Base-by-base conservation (phyloP, 2,329 filamentous ascomycete genomes). In the Ceratocystis colombiana region DNA sequence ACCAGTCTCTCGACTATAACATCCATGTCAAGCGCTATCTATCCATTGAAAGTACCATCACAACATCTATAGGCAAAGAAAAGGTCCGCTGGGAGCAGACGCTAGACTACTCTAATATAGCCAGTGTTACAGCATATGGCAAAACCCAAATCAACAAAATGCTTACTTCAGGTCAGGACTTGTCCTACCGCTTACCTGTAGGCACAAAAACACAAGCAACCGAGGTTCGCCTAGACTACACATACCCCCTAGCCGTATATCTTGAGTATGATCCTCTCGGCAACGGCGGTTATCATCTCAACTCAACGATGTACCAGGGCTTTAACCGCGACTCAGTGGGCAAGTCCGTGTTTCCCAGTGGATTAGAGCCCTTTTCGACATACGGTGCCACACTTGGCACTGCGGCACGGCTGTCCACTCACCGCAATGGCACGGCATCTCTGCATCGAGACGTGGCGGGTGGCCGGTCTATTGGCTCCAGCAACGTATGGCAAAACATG, bases 1-100 rank as follows among this genome's bases (percentile, higher is more conserved):
- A 87, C 70, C 77, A 82, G 68, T 82, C 83, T 0, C 75, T 91
- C 15, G 74, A 76, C 3, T 88, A 88, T 72, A 78, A 76, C 1
- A 79, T 88, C 0, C 72, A 76, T 0, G 85, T 85, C 0, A 73
- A 78, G 33, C 82, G 88, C 10, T 74, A 72, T 1, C 71, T 90
- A 7, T 78, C 76, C 1, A 76, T 88, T 64, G 77, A 73, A 10
- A 83, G 84, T 3, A 74, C 71, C 46, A 67, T 74, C 64, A 72
- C 73, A 67, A 73, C 69, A 0, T 73, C 74, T 55, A 68, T 64
- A 3, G 62, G 53, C 37, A 57, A 44, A n/a, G 64, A 64, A 33
- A 50, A 5, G 1, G 77, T 77, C 5, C 73, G 75, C 2, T 90
- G 87, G 87, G 75, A 73, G 5, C 88, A 90, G 71, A 74, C 73